phyloP scores from a whole-genome alignment of 257 asterid species.

The Rehmannia glutinosa region DNA sequence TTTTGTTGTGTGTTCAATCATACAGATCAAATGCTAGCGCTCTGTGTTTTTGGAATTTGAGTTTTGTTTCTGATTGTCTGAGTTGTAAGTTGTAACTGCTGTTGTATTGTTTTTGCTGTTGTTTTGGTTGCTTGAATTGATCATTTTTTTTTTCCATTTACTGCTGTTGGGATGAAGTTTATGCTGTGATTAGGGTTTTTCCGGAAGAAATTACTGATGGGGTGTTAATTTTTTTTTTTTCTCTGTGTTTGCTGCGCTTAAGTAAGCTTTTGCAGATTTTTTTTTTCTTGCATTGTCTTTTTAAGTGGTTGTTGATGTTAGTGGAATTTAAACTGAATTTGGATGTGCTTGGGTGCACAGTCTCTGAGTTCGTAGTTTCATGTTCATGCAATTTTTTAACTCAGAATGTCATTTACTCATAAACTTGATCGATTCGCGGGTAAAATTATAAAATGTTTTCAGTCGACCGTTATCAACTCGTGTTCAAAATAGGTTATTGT shows the following conservation, averaged over 20 bases:
- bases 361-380: neutral
- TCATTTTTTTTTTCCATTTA: neutral
- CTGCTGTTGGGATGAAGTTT: constrained; percentile 1
- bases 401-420: neutral
- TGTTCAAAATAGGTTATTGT: too few species aligned
- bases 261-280: neutral
- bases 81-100: constrained; percentile 1
- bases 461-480: neutral
- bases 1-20: neutral
- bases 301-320: neutral
- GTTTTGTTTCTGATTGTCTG: constrained; percentile 11
- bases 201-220: neutral
- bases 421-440: neutral
- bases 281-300: constrained; percentile 4
- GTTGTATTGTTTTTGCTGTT: neutral
- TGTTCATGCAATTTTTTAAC: constrained; percentile 1
- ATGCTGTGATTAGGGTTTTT: constrained; percentile 16
- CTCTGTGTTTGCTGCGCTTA: neutral
- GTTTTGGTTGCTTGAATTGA: constrained; percentile 7
- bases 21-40: constrained; percentile 28
- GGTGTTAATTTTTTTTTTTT: neutral
- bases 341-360: neutral
- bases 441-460: too few species aligned
- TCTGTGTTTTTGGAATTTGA: constrained; percentile 4
- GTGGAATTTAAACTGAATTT: neutral